phyloP scores from a whole-genome alignment of 139 green algal species.

The Chlamydomonas sphaeroides region DNA sequence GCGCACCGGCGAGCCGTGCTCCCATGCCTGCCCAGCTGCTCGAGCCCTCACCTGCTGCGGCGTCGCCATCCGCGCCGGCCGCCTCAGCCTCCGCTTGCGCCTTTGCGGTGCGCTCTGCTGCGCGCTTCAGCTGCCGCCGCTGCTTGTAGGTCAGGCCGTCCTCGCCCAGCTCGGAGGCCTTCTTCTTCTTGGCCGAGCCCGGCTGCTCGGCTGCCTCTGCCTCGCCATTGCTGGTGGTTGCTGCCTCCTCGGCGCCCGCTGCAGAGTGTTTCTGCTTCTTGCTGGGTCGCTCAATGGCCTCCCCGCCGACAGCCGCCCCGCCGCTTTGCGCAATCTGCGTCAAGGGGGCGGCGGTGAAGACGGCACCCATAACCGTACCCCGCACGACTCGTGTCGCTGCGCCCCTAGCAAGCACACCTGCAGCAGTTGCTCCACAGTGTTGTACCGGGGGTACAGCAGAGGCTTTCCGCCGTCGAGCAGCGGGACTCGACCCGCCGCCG shows the following conservation, averaged over 20 bases:
- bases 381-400: too few relatives aligned
- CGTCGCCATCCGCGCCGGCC: conserved; percentile 7
- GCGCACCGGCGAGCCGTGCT: too few relatives aligned
- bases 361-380: too few relatives aligned
- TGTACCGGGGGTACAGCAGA: conserved; percentile 24
- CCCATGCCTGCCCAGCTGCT: too few relatives aligned
- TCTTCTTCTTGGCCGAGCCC: neutral
- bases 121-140: conserved; percentile 15
- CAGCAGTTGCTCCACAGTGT: conserved; percentile 10
- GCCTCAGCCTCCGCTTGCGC: conserved; percentile 24
- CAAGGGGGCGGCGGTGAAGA: too few relatives aligned
- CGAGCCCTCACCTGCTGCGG: too few relatives aligned
- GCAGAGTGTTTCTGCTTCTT: conserved; percentile 38
- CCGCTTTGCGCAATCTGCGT: conserved; percentile 3
- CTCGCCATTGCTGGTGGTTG: neutral
- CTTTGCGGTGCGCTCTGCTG: conserved; percentile 30
- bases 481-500: conserved; percentile 19
- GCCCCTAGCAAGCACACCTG: neutral
- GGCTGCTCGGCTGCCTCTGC: neutral
- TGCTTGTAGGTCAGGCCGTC: conserved; percentile 39
- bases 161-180: neutral
- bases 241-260: neutral
- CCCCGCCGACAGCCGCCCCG: too few relatives aligned
- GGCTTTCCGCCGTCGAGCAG: conserved; percentile 7
- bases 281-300: neutral